Evolutionary conservation across 495 filamentous ascomycete species (phyloP).

Genomic region (Cladorrhinum samala): DNA sequence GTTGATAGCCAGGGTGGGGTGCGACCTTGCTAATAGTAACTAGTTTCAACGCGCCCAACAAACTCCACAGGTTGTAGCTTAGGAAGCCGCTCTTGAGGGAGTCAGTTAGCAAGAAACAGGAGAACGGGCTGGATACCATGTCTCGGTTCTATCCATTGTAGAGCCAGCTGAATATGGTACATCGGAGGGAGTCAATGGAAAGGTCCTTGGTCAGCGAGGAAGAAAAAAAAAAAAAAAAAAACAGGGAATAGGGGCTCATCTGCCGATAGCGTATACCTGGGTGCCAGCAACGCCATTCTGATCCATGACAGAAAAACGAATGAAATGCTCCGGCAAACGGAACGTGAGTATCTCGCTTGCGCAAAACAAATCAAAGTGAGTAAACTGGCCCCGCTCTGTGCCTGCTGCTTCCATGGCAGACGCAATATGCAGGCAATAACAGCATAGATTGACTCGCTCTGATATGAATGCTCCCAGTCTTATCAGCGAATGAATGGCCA

Average conservation of each 20-base stretch:
- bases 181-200: too few species aligned
- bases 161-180: too few species aligned
- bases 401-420: not conserved
- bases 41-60: too few species aligned
- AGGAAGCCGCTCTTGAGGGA: too few species aligned
- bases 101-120: too few species aligned
- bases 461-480: not conserved
- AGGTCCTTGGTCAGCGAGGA: too few species aligned
- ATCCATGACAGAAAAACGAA: not conserved
- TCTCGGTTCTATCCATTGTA: too few species aligned
- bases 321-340: too few species aligned
- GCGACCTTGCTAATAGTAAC: too few species aligned
- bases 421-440: constrained; percentile 5
- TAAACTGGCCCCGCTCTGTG: not conserved
- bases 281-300: not conserved
- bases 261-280: not conserved
- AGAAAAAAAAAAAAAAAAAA: not conserved
- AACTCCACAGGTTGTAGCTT: too few species aligned
- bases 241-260: not conserved
- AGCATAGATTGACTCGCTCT: constrained; percentile 1
- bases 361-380: not conserved
- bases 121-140: too few species aligned
- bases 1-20: too few species aligned
- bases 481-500: not conserved
- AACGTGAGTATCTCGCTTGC: not conserved